phyloP scores from a whole-genome alignment of 2,329 filamentous ascomycete species.

The Thyridium curvatum region DNA sequence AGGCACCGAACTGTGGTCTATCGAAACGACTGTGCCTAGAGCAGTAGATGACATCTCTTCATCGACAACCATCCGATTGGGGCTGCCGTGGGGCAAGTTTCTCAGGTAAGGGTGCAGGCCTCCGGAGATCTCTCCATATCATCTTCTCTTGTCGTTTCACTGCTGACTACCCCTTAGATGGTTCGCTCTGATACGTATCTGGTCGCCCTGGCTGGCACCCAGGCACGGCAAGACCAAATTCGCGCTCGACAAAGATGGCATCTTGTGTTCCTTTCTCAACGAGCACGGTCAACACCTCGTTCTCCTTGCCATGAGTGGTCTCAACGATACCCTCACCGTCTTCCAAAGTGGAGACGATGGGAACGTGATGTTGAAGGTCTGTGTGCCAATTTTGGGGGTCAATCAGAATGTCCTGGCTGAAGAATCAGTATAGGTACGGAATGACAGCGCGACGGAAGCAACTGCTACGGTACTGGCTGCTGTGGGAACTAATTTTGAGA shows the following conservation, averaged over 20 bases:
- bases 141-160: not conserved
- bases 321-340: constrained; percentile 62
- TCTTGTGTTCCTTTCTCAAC: constrained; percentile 73
- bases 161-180: constrained; percentile 43
- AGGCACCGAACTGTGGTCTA: constrained; percentile 63
- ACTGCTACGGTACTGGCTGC: constrained; percentile 62
- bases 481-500: constrained; percentile 66
- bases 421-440: constrained; percentile 52
- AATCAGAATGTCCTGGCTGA: constrained; percentile 3
- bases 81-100: constrained; percentile 52
- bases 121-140: not conserved
- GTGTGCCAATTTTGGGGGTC: constrained; percentile 14
- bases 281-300: constrained; percentile 68
- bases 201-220: constrained; percentile 83
- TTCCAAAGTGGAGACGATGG: constrained; percentile 62
- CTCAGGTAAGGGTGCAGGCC: constrained; percentile 35
- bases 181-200: constrained; percentile 75
- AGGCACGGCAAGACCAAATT: constrained; percentile 68
- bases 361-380: constrained; percentile 60
- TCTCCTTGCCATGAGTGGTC: constrained; percentile 69
- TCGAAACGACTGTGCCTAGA: constrained; percentile 49
- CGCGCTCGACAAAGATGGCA: constrained; percentile 66
- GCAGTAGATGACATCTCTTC: constrained; percentile 53
- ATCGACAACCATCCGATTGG: constrained; percentile 50
- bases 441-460: constrained; percentile 54